phyloP scores from a whole-genome alignment of 2,329 filamentous ascomycete genomes.

The Arthrobotrys pseudoclavata region DNA sequence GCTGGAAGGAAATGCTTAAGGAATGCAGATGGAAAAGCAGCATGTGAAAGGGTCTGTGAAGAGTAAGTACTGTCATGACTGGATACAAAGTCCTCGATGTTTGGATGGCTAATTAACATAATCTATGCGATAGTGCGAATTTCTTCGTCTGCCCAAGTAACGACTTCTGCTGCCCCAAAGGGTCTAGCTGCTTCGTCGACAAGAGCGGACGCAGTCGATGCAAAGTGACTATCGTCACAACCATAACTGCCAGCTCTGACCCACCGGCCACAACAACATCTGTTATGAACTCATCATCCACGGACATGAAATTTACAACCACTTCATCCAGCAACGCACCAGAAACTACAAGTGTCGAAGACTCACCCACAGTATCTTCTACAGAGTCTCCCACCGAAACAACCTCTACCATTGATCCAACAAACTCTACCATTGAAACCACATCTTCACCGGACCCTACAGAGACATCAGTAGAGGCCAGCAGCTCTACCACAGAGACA shows the following conservation, averaged over 20 bases:
- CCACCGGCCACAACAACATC: conserved; percentile 22
- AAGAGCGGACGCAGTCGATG: conserved; percentile 42
- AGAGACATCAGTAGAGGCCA: conserved; percentile 4
- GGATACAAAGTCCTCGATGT: not conserved
- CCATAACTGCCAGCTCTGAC: conserved; percentile 42
- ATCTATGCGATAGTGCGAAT: conserved; percentile 29
- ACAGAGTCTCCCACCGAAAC: conserved; percentile 25
- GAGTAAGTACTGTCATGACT: conserved; percentile 25
- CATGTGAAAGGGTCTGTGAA: conserved; percentile 53
- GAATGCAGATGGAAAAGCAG: conserved; percentile 37
- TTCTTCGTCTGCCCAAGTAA: conserved; percentile 59
- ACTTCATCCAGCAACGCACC: conserved; percentile 11
- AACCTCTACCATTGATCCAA: not conserved
- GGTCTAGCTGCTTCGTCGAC: conserved; percentile 52
- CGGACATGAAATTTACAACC: conserved; percentile 17
- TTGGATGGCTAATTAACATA: not conserved
- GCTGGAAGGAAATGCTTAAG: conserved; percentile 53
- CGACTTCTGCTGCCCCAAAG: conserved; percentile 56
- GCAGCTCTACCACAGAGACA: not conserved
- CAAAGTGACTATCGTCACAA: conserved; percentile 52
- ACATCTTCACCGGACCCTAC: not conserved
- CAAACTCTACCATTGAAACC: conserved; percentile 9
- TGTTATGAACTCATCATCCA: conserved; percentile 7
- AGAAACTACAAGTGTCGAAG: not conserved
- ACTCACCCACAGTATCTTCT: not conserved